These are phyloP conservation scores for Podospora bellae-mahoneyi DNA, from an alignment of 495 filamentous ascomycete genomes.

Conservation along the genomic window DNA sequence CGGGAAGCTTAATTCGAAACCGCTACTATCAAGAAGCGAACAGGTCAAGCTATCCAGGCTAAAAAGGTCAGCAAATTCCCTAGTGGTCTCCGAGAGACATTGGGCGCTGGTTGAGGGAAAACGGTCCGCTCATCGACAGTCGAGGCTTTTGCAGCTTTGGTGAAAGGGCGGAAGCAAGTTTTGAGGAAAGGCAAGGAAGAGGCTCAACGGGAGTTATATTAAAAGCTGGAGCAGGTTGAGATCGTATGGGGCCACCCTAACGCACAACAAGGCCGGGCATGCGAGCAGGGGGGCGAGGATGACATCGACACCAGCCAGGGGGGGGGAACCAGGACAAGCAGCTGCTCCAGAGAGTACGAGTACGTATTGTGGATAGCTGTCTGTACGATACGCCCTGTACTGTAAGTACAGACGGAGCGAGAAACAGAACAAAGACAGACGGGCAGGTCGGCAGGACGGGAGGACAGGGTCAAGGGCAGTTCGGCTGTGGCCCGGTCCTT, in stretches of 20 bases:
- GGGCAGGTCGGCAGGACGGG: constrained; percentile 4
- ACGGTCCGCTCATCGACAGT: constrained; percentile 8
- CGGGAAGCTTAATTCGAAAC: constrained; percentile 24
- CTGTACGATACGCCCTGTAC: neutral
- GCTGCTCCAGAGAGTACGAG: constrained; percentile 9
- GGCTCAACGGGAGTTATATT: constrained; percentile 32
- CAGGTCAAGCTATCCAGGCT: constrained; percentile 21
- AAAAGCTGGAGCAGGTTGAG: constrained; percentile 23
- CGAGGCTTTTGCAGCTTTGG: neutral
- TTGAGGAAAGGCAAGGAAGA: constrained; percentile 12
- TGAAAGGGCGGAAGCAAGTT: neutral
- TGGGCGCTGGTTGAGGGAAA: constrained; percentile 8
- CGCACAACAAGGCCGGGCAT: constrained; percentile 33
- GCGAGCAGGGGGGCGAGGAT: constrained; percentile 29
- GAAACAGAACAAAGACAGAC: constrained; percentile 1
- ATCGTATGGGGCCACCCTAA: constrained; percentile 21
- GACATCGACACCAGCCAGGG: constrained; percentile 16
- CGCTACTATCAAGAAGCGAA: constrained; percentile 17
- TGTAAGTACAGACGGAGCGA: constrained; percentile 1
- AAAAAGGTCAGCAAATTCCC: constrained; percentile 8
- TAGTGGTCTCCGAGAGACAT: constrained; percentile 2
- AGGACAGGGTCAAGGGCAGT: constrained; percentile 11
- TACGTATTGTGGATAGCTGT: constrained; percentile 5
- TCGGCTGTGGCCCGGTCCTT: constrained; percentile 14
- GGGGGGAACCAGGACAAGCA: neutral